Conservation (phyloP, 1,284 basidiomycete species). For the Cutaneotrichosporon mucoides region DNA sequence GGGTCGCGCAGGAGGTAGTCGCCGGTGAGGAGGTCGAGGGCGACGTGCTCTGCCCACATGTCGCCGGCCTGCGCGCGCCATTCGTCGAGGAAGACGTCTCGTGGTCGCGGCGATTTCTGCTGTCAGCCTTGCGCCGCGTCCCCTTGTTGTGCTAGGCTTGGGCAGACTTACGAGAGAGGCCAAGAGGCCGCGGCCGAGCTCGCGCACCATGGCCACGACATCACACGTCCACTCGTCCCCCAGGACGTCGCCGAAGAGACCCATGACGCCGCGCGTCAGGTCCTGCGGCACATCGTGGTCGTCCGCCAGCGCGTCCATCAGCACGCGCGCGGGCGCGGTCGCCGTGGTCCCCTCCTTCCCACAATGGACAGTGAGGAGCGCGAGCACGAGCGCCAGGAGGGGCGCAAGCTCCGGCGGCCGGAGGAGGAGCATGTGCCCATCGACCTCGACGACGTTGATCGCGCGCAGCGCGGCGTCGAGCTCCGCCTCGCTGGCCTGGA, state of each 20-base stretch:
- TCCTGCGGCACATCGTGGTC: constrained; percentile 66
- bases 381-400: constrained; percentile 67
- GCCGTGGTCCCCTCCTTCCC: background rate
- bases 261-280: constrained; percentile 65
- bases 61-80: constrained; percentile 74
- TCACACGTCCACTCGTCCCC: constrained; percentile 31
- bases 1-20: constrained; percentile 57
- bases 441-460: constrained; percentile 65
- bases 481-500: constrained; percentile 76
- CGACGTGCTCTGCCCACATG: constrained; percentile 59
- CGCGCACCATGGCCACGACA: constrained; percentile 29
- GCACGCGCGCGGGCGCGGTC: background rate
- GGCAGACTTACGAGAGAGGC: constrained; percentile 54
- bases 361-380: constrained; percentile 54
- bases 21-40: constrained; percentile 59
- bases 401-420: constrained; percentile 61
- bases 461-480: constrained; percentile 61
- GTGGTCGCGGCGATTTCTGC: constrained; percentile 26
- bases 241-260: constrained; percentile 66
- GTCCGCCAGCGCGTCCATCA: constrained; percentile 60
- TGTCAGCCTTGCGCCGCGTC: constrained; percentile 57
- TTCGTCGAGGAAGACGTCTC: constrained; percentile 57
- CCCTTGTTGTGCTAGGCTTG: too few species aligned
- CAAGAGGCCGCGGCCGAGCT: constrained; percentile 56
- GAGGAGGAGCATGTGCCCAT: constrained; percentile 55